A percentile compares a stretch with the other conserved stretches of the same genome.
Evolutionary conservation across 2,329 filamentous ascomycete genomes (phyloP).

Genomic region (Botrytis deweyae): DNA sequence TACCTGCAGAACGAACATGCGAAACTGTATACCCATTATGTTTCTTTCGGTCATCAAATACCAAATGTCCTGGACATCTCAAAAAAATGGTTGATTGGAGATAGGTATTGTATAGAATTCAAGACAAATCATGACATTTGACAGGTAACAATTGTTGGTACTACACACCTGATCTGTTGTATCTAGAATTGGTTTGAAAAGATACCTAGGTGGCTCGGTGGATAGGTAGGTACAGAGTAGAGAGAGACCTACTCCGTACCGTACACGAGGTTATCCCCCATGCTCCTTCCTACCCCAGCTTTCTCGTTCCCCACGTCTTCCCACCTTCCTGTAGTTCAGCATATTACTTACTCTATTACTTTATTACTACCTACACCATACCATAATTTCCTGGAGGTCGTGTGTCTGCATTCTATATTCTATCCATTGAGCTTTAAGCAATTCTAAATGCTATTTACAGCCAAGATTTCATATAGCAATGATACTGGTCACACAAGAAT

Average conservation of each 20-base stretch:
- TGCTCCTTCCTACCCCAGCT: conserved; percentile 6
- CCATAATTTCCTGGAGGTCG: background rate
- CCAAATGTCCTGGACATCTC: background rate
- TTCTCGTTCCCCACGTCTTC: conserved; percentile 7
- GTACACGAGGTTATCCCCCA: background rate
- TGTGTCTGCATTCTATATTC: background rate
- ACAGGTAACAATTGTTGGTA: background rate
- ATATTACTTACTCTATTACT: background rate
- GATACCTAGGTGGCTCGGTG: background rate
- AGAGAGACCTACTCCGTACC: too few relatives aligned
- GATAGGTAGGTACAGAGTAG: background rate
- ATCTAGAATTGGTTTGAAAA: background rate
- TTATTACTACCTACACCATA: background rate
- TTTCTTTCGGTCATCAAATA: background rate
- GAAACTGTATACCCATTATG: background rate
- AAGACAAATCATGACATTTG: background rate
- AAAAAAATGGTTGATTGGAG: background rate
- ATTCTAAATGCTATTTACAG: conserved; percentile 9
- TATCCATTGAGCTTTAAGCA: background rate
- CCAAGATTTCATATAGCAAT: conserved; percentile 3
- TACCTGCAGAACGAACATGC: background rate
- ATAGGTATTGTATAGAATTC: background rate
- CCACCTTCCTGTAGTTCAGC: background rate
- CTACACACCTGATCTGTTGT: background rate
- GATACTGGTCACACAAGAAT: conserved; percentile 14